These are phyloP conservation scores for Neocatenulostroma microsporum DNA, from an alignment of 2,329 filamentous ascomycete species.

Conservation along the genomic window DNA sequence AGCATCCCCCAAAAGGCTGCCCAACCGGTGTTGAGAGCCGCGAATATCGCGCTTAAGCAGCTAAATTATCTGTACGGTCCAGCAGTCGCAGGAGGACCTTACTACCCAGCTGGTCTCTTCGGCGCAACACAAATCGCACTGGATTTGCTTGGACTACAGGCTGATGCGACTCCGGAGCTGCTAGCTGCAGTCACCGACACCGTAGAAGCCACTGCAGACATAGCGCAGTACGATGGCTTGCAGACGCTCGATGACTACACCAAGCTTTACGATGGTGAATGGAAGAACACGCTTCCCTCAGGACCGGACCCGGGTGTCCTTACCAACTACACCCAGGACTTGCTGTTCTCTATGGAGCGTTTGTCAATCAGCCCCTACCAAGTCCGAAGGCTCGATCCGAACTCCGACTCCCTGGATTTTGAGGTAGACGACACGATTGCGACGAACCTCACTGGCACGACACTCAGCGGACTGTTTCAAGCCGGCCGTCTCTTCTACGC, in stretches of 20 bases:
- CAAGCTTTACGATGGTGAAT: constrained; percentile 38
- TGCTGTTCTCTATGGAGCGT: constrained; percentile 44
- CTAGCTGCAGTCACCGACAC: no score
- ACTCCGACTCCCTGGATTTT: constrained; percentile 32
- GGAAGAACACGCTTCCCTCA: constrained; percentile 31
- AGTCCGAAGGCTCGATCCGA: constrained; percentile 28
- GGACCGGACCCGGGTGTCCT: constrained; percentile 33
- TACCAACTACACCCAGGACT: constrained; percentile 41
- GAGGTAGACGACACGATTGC: constrained; percentile 26
- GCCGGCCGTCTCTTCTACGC: constrained; percentile 38
- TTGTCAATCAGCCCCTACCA: constrained; percentile 38
- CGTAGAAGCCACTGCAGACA: constrained; percentile 1
- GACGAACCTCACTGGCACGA: constrained; percentile 27
- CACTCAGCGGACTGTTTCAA: constrained; percentile 28
- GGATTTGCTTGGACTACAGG: constrained; percentile 1
- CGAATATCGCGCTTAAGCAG: background rate
- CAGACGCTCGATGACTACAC: constrained; percentile 30
- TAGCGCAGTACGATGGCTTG: constrained; percentile 18
- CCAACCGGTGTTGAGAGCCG: background rate
- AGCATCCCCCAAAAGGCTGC: background rate
- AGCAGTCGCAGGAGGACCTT: constrained; percentile 5
- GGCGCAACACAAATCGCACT: background rate
- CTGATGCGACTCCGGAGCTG: constrained; percentile 2
- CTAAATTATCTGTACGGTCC: constrained; percentile 6
- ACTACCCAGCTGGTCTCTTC: constrained; percentile 3